Base-by-base conservation (phyloP, 805 yeast genomes). In the Candida corydali region DNA sequence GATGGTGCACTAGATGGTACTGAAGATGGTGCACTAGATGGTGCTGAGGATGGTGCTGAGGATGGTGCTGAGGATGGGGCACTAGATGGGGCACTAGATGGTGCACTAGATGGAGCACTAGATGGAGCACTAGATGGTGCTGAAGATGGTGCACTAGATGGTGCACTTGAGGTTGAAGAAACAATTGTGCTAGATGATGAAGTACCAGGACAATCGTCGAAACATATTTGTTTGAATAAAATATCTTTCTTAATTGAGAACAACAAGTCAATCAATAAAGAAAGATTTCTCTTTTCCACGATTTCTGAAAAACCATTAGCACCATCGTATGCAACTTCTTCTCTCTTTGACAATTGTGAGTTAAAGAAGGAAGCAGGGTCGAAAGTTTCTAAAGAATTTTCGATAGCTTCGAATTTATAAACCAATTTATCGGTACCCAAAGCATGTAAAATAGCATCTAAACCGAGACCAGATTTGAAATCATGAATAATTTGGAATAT, bases 401-500 rank as follows among this genome's bases (percentile, higher is more conserved):
- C 26, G 22, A 27, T 14, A 4, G 37, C 23, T n/a, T 17, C 17
- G 20, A 34, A 22, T 34, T 34, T 34, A 27, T 34, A 34, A 26
- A 20, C 9, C 14, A 34, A 27, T n/a, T 18, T 12, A 11, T 27
- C 27, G 12, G 18, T 10, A 27, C 37, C 37, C 12, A 34, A 34
- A 15, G 20, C 17, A 15, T 34, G 9, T 27, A 7, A 10, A 18
- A 34, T 25, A 27, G 32, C 27, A 26, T 34, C 37, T 12, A 25
- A 15, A 8, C 23, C 41, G 22, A 24, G 17, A 33, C 41, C 36
- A 32, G 40, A 34, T 11, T 26, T 18, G 36, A 47, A 42, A 28
- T 46, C 42, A 37, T 38, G 39, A n/a, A 39, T 26, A 34, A 55
- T 48, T 12, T 42, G 40, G 40, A 55, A 53, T 24, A 41, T 44